These are phyloP conservation scores for Fagus crenata DNA, from an alignment of 306 rosid species.

Conservation along the genomic window DNA sequence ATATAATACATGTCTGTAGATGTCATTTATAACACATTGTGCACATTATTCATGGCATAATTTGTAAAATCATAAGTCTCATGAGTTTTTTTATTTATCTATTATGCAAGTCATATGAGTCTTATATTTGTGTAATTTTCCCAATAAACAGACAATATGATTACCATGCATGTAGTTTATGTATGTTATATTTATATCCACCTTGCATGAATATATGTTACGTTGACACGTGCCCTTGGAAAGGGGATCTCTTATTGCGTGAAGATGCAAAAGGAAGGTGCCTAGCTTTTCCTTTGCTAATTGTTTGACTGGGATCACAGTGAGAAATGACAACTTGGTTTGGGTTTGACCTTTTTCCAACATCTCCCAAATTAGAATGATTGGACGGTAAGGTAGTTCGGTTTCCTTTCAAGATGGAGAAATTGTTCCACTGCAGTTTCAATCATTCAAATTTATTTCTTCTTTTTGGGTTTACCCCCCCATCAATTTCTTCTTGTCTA, in stretches of 20 bases:
- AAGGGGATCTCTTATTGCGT: not conserved
- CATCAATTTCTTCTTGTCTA: too few relatives aligned
- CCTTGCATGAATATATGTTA: not conserved
- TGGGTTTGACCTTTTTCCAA: conserved; percentile 17
- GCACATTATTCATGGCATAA: not conserved
- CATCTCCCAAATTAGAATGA: not conserved
- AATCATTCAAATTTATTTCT: too few relatives aligned
- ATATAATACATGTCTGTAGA: not conserved
- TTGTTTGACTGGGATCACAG: not conserved
- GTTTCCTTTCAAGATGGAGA: conserved; percentile 1
- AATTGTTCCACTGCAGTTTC: not conserved
- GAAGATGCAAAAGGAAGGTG: not conserved
- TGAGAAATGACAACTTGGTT: not conserved
- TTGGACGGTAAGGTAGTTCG: conserved; percentile 26
- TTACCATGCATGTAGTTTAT: not conserved
- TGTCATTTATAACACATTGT: not conserved
- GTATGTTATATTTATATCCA: not conserved
- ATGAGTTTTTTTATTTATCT: not conserved
- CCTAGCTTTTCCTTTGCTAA: not conserved
- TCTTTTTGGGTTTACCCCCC: not conserved
- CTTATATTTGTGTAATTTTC: too few relatives aligned
- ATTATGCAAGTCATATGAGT: not conserved
- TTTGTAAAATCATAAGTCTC: not conserved
- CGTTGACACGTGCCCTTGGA: not conserved
- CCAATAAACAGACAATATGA: too few relatives aligned